phyloP scores from a whole-genome alignment of 495 filamentous ascomycete species.

The Penicillium goetzii region DNA sequence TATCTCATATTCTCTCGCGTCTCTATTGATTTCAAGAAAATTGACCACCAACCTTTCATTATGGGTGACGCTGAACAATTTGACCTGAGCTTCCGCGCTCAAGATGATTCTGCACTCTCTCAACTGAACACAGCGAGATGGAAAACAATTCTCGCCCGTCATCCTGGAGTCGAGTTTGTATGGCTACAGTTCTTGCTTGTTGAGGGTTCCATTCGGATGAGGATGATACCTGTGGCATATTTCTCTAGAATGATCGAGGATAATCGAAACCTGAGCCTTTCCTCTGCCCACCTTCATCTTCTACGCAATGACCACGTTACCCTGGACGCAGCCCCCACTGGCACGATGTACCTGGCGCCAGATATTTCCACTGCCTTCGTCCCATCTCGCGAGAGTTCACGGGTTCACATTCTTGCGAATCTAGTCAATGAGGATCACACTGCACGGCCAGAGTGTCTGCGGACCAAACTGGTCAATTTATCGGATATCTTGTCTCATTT shows the following conservation, averaged over 20 bases:
- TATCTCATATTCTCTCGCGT: not conserved
- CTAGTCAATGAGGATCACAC: not conserved
- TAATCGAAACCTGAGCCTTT: not conserved
- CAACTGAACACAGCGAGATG: not conserved
- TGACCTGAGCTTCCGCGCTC: not conserved
- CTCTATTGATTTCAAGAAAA: not conserved
- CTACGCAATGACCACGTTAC: not conserved
- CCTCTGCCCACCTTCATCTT: not conserved
- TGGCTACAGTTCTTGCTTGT: not conserved
- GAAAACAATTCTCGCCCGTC: not conserved
- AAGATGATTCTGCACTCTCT: not conserved
- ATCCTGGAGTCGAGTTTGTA: not conserved
- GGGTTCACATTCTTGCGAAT: not conserved
- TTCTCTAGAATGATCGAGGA: not conserved
- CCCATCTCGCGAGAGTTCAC: not conserved
- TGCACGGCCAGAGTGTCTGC: not conserved
- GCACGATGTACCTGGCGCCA: not conserved
- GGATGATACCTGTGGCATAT: not conserved
- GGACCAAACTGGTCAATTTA: not conserved
- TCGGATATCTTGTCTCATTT: not conserved
- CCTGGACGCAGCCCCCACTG: not conserved
- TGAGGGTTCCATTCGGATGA: not conserved
- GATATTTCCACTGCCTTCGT: not conserved
- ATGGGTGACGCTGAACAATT: not conserved
- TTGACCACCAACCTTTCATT: not conserved